Percentiles rank a stretch among this genome's conserved stretches.
These are phyloP conservation scores for Ceratocystis destructans DNA, from an alignment of 2,329 filamentous ascomycete species.

Conservation along the genomic window DNA sequence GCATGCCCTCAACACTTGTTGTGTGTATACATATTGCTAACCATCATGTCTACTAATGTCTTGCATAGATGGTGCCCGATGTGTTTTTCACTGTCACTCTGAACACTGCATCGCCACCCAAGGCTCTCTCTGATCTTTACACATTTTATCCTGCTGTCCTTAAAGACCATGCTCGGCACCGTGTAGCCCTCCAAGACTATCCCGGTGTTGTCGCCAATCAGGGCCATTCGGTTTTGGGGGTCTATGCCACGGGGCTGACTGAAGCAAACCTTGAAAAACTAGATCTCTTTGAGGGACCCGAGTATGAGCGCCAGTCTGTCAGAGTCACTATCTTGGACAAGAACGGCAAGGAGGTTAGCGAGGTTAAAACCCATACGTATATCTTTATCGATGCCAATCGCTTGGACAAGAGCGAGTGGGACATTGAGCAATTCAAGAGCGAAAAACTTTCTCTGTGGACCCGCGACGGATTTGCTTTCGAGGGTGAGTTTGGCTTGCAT, in stretches of 20 bases:
- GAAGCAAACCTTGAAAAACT: slow-evolving; percentile 60
- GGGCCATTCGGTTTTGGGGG: slow-evolving; percentile 53
- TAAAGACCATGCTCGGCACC: slow-evolving; percentile 53
- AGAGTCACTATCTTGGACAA: slow-evolving; percentile 39
- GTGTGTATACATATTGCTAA: not conserved
- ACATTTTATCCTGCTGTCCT: slow-evolving; percentile 63
- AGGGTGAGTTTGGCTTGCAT: slow-evolving; percentile 5
- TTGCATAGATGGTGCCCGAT: slow-evolving; percentile 57
- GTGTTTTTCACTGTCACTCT: slow-evolving; percentile 80
- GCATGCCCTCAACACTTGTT: not conserved
- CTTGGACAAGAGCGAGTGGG: slow-evolving; percentile 70
- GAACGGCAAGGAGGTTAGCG: slow-evolving; percentile 30
- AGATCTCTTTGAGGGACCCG: slow-evolving; percentile 66
- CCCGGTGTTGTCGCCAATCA: slow-evolving; percentile 55
- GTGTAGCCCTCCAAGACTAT: slow-evolving; percentile 60
- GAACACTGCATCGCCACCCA: slow-evolving; percentile 36
- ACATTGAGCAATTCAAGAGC: slow-evolving; percentile 67
- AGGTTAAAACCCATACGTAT: slow-evolving; percentile 48
- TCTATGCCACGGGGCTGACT: slow-evolving; percentile 64
- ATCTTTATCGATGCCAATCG: slow-evolving; percentile 39
- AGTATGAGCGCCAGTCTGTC: slow-evolving; percentile 50
- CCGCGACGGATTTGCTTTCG: slow-evolving; percentile 25
- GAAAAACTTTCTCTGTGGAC: slow-evolving; percentile 53
- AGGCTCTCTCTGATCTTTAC: slow-evolving; percentile 41
- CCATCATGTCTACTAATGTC: slow-evolving; percentile 20